Conservation (phyloP, 2,329 filamentous ascomycete species). For the Arthrobotrys iridis region DNA sequence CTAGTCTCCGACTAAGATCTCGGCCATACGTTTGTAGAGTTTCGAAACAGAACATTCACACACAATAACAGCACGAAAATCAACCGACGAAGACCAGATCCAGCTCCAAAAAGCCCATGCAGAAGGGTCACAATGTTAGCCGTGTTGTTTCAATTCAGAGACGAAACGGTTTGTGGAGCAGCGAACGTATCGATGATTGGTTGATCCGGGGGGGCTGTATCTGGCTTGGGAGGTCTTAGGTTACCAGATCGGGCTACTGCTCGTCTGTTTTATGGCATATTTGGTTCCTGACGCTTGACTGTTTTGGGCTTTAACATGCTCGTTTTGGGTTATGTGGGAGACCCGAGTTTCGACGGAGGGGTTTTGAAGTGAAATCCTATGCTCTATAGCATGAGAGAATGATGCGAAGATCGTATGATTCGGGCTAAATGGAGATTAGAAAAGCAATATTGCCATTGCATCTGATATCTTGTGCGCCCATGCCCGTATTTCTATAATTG, state of each 20-base stretch:
- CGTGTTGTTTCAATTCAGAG: constrained; percentile 16
- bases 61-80: not conserved
- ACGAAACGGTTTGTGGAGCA: constrained; percentile 6
- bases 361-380: constrained; percentile 5
- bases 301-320: not conserved
- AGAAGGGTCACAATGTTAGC: not conserved
- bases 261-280: not conserved
- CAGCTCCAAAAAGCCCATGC: not conserved
- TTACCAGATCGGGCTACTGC: not conserved
- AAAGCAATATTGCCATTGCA: not conserved
- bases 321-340: not conserved
- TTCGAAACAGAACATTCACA: constrained; percentile 17
- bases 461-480: not conserved
- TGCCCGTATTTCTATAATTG: not conserved
- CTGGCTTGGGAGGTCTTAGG: constrained; percentile 10
- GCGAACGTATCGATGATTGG: constrained; percentile 4
- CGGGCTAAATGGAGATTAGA: not conserved
- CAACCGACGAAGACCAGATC: too few relatives aligned
- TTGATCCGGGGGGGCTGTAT: constrained; percentile 3
- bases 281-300: constrained; percentile 17
- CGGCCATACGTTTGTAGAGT: not conserved
- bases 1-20: not conserved
- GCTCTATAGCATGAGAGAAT: not conserved
- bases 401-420: not conserved
- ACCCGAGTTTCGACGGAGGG: constrained; percentile 3